Evolutionary conservation across 129 eudicot genomes (phyloP), one percentile per base, ranked within the genome.

Genomic region (Calendula officinalis): DNA sequence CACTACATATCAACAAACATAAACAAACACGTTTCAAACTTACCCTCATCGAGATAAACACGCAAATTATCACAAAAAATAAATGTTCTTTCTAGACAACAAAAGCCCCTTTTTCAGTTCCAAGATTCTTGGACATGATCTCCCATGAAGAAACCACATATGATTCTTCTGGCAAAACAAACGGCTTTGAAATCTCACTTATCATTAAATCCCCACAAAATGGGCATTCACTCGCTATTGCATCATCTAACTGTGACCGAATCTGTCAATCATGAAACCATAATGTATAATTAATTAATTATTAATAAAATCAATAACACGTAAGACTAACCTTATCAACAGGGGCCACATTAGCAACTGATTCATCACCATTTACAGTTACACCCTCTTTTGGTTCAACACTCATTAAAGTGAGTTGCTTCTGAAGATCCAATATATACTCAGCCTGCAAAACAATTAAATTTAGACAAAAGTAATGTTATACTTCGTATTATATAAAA

Each of bases 201-300:
- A 92, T 92, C 98, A 92, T 92, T 64, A 92, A 66, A 56, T 88
- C 96, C 65, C 98, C 98, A 62, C 98, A 92, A 78, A 78, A 92
- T 17, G 98, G 96, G 70, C 98, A 92, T 61, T 92, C 98, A 62
- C 95, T 85, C 13, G 96, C 98, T 58, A 92, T 71, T 51, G 95
- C 95, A 77, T 92, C 96, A 34, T 88, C 96, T 78, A 92, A 76
- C 63, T 88, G 91, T 12, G 96, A 88, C 44, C 95, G 91, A 15
- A 88, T 81, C 98, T 92, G 90, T 59, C 9, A 39, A 65, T 60
- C 43, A 54, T 51, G 64, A 53, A 42, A 3, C 34, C 37, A 6
- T 3, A 52, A 10, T 14, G 13, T 12, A 30, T 17, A 17, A 7
- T 9, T 1, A 10, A 59, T 34, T 5, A 11, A 12, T 9, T 30